Conservation (phyloP, 1,284 basidiomycete species). For the Microbotryum violaceum region DNA sequence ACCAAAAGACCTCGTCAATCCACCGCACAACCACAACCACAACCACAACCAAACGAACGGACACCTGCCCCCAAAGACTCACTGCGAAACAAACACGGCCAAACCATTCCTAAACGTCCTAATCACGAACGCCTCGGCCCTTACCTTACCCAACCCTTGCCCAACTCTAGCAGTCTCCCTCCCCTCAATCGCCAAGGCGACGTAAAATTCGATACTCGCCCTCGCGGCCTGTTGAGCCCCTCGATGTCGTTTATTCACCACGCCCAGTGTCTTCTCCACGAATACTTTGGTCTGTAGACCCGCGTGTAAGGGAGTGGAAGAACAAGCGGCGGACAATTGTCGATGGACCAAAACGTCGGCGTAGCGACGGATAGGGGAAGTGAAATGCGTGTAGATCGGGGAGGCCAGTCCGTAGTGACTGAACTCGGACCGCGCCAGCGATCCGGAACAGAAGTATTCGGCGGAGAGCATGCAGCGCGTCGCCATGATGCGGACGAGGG, state of each 20-base stretch:
- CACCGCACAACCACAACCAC: constrained; percentile 6
- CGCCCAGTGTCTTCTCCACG: constrained; percentile 77
- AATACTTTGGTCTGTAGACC: constrained; percentile 80
- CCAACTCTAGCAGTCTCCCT: constrained; percentile 48
- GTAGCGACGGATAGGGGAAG: constrained; percentile 86
- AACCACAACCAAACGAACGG: constrained; percentile 6
- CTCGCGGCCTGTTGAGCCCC: constrained; percentile 95
- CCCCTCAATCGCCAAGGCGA: constrained; percentile 72
- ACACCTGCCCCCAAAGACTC: constrained; percentile 39
- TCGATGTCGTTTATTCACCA: constrained; percentile 86
- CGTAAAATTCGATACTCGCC: constrained; percentile 95
- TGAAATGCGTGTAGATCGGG: constrained; percentile 97
- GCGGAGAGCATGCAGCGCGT: constrained; percentile 97
- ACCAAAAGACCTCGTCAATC: constrained; percentile 4
- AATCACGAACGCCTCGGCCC: constrained; percentile 90
- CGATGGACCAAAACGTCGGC: constrained; percentile 93
- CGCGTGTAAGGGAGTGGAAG: constrained; percentile 72
- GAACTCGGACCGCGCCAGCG: constrained; percentile 84
- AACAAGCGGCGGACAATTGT: constrained; percentile 85
- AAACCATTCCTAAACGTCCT: constrained; percentile 89
- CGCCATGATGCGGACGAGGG: constrained; percentile 96
- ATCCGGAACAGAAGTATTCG: constrained; percentile 96
- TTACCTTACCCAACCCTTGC: constrained; percentile 47
- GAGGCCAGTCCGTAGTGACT: constrained; percentile 95
- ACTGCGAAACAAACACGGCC: constrained; percentile 92